Evolutionary conservation across 2,329 filamentous ascomycete species (phyloP).

Genomic region (Colletotrichum navitas): DNA sequence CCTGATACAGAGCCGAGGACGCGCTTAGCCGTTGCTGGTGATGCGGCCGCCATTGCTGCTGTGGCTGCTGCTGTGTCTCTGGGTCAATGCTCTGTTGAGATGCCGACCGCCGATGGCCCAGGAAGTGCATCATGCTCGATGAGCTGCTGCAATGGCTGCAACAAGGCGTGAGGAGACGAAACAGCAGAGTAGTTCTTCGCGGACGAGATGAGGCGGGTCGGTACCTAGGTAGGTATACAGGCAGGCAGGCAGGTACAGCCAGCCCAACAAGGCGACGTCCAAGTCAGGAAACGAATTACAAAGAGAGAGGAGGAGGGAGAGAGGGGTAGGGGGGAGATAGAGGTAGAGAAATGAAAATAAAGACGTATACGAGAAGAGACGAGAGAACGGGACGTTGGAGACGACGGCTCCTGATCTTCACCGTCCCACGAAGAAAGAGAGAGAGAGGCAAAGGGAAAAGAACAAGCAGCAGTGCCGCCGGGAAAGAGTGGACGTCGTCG

Average conservation of each 20-base stretch:
- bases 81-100: constrained; percentile 37
- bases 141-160: neutral
- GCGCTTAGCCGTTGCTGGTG: constrained; percentile 39
- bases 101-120: constrained; percentile 37
- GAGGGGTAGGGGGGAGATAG: neutral
- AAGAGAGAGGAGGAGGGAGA: neutral
- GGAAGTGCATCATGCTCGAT: constrained; percentile 31
- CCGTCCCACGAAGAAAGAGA: neutral
- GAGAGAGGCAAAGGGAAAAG: neutral
- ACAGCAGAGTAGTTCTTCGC: too few species aligned
- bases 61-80: constrained; percentile 33
- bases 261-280: neutral
- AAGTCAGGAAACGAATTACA: neutral
- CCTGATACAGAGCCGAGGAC: constrained; percentile 38
- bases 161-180: neutral
- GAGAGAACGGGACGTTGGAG: neutral
- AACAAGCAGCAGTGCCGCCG: constrained; percentile 1
- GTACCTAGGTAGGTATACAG: too few species aligned
- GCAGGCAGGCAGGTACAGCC: neutral
- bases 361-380: neutral
- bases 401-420: neutral
- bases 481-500: neutral
- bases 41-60: constrained; percentile 20
- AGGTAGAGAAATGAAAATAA: neutral
- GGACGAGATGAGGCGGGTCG: too few species aligned